Conservation (phyloP, 2,329 filamentous ascomycete species). For the Pseudogymnoascus sp. region DNA sequence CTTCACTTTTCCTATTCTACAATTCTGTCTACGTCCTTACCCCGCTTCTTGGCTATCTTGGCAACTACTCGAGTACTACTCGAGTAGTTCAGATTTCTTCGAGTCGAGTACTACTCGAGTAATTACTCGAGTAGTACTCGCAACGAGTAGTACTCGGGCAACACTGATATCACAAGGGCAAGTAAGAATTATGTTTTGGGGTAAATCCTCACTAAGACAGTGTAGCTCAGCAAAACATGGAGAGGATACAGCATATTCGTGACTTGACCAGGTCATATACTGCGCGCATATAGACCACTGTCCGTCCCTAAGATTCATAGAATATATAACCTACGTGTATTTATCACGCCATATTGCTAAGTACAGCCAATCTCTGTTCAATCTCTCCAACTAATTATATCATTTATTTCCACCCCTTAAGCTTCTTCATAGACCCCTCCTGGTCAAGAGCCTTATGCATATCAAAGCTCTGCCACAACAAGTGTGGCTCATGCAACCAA, state of each 20-base stretch:
- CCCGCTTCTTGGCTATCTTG: too few relatives aligned
- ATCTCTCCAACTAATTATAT: background rate
- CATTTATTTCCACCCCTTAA: constrained; percentile 51
- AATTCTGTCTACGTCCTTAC: too few relatives aligned
- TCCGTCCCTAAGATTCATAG: background rate
- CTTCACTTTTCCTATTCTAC: too few relatives aligned
- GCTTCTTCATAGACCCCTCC: constrained; percentile 80
- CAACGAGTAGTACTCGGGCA: too few relatives aligned
- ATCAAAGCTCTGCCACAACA: constrained; percentile 80
- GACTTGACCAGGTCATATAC: background rate
- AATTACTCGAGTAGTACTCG: too few relatives aligned
- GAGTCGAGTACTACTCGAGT: too few relatives aligned
- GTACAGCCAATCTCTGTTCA: background rate
- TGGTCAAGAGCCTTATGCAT: constrained; percentile 79
- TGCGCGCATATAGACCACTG: background rate
- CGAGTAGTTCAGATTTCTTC: too few relatives aligned
- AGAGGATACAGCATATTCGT: background rate
- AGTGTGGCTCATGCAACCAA: constrained; percentile 83
- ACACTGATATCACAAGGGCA: background rate
- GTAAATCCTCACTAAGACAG: too few relatives aligned
- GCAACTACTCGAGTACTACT: too few relatives aligned
- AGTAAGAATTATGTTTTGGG: background rate
- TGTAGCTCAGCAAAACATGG: background rate
- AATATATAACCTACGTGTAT: background rate
- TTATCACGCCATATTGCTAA: background rate